A percentile compares a stretch with the other conserved stretches of the same genome.
phyloP scores from a whole-genome alignment of 2,329 filamentous ascomycete genomes.

The Penicillium crustosum region DNA sequence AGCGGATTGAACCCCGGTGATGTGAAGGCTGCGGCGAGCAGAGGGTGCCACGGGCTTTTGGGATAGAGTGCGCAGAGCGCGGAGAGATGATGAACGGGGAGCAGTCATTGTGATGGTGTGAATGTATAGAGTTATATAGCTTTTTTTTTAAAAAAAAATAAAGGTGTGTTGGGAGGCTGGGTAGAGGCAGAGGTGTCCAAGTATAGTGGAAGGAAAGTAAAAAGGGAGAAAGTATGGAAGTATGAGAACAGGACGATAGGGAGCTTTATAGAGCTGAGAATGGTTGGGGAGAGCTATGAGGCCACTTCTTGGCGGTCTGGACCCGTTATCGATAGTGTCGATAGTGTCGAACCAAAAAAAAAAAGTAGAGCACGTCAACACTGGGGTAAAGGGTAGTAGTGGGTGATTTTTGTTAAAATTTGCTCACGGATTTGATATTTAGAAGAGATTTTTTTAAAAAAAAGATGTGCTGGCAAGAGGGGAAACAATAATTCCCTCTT shows the following conservation, averaged over 20 bases:
- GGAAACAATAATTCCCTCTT: neutral
- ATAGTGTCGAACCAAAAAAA: constrained; percentile 3
- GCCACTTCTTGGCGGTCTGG: constrained; percentile 25
- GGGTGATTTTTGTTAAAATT: neutral
- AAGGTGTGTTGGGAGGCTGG: neutral
- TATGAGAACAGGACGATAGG: constrained; percentile 8
- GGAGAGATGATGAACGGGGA: constrained; percentile 47
- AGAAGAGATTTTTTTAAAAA: neutral
- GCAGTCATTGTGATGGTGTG: constrained; percentile 40
- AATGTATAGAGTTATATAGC: neutral
- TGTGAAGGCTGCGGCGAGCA: constrained; percentile 55
- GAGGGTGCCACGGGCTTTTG: constrained; percentile 37
- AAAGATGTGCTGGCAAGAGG: neutral
- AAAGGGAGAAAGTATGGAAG: neutral
- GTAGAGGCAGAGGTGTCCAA: neutral
- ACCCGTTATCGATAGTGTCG: constrained; percentile 22
- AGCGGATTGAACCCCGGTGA: constrained; percentile 60
- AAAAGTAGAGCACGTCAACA: constrained; percentile 12
- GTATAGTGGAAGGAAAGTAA: constrained; percentile 1
- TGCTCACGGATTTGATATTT: neutral
- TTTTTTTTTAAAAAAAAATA: neutral
- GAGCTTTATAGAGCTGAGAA: constrained; percentile 20
- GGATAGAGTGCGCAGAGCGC: constrained; percentile 46
- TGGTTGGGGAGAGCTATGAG: constrained; percentile 31
- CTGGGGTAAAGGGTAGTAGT: neutral